These are phyloP conservation scores for Marvania coccoides DNA, from an alignment of 139 green algal species.

Conservation along the genomic window DNA sequence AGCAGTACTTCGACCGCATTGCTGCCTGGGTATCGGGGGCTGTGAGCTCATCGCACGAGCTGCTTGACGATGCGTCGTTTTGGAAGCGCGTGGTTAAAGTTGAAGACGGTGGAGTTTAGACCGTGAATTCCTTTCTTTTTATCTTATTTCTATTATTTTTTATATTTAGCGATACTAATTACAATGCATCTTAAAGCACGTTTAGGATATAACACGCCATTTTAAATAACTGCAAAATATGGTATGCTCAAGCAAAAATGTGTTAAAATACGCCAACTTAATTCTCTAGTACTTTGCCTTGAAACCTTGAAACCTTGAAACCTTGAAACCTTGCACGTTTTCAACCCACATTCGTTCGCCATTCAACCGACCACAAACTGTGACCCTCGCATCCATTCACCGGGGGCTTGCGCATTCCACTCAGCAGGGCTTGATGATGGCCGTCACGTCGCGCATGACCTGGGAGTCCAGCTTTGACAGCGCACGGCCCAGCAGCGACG, in stretches of 20 bases:
- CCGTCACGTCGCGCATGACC: background rate
- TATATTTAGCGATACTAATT: too few relatives aligned
- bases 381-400: background rate
- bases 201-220: background rate
- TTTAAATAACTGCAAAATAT: background rate
- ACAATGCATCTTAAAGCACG: too few relatives aligned
- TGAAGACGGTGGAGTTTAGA: too few relatives aligned
- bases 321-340: background rate
- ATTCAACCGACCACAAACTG: background rate
- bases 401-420: background rate
- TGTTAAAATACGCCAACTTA: too few relatives aligned
- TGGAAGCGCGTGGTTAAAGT: too few relatives aligned
- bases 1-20: too few relatives aligned
- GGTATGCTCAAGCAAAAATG: background rate
- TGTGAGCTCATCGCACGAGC: too few relatives aligned
- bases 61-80: too few relatives aligned
- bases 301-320: background rate
- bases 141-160: too few relatives aligned
- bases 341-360: background rate
- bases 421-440: background rate
- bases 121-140: too few relatives aligned
- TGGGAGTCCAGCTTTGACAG: slow-evolving; percentile 1
- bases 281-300: too few relatives aligned
- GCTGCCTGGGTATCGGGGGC: too few relatives aligned
- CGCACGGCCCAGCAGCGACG: background rate